These are phyloP conservation scores for Fusarium sp. DNA, from an alignment of 2,329 filamentous ascomycete species.

Conservation along the genomic window DNA sequence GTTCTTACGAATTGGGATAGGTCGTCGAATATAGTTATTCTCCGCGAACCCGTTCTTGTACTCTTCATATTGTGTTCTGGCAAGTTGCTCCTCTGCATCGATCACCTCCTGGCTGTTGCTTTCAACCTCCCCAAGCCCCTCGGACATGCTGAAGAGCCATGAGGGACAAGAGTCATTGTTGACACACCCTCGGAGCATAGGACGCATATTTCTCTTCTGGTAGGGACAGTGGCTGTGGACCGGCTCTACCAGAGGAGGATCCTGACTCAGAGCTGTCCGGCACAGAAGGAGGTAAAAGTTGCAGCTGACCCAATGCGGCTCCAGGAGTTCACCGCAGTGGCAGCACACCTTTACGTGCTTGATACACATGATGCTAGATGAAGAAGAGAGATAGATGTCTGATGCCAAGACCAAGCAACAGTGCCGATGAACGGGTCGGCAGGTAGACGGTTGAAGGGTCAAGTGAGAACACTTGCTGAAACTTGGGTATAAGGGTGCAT, in stretches of 20 bases:
- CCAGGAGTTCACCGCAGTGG: conserved; percentile 21
- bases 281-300: background rate
- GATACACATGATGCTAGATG: conserved; percentile 10
- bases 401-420: background rate
- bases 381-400: background rate
- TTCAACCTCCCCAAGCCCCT: background rate
- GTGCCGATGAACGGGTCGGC: background rate
- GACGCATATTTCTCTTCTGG: background rate
- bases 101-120: background rate
- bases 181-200: conserved; percentile 21
- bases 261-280: background rate
- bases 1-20: background rate
- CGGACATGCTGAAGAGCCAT: conserved; percentile 12
- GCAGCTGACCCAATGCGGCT: conserved; percentile 7
- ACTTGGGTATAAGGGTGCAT: background rate
- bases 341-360: conserved; percentile 14
- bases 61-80: conserved; percentile 8
- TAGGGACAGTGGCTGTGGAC: background rate
- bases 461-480: background rate
- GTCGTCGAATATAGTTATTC: conserved; percentile 6
- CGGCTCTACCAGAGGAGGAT: background rate
- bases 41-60: conserved; percentile 21
- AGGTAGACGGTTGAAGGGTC: background rate
- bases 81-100: background rate
- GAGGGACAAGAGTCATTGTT: conserved; percentile 24